These are phyloP conservation scores for Neurospora discreta DNA, from an alignment of 495 filamentous ascomycete species.

Conservation along the genomic window DNA sequence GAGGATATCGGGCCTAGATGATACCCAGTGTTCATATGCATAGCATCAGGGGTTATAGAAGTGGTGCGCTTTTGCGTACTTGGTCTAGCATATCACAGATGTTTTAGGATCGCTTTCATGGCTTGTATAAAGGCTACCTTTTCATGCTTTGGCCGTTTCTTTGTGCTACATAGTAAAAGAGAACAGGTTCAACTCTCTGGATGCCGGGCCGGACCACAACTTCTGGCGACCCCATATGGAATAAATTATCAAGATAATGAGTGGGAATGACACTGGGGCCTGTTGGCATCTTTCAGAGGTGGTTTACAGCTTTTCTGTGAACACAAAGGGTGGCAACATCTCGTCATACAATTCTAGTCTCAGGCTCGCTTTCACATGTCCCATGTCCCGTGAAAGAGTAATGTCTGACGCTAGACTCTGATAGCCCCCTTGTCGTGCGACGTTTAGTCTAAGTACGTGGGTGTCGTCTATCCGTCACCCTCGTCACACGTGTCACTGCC, in stretches of 20 bases:
- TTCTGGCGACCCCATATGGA: background rate
- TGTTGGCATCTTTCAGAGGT: background rate
- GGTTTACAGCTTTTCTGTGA: background rate
- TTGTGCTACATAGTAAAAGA: background rate
- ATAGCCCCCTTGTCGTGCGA: background rate
- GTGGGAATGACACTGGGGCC: background rate
- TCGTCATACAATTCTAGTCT: background rate
- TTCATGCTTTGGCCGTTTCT: background rate
- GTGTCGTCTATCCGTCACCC: background rate
- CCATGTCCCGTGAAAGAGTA: background rate
- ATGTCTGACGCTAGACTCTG: background rate
- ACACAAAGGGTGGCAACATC: background rate
- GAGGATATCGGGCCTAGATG: background rate
- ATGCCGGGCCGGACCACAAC: background rate
- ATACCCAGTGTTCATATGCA: background rate
- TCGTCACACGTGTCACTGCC: background rate
- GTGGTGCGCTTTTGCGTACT: background rate
- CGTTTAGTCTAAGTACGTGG: background rate
- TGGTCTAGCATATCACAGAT: background rate
- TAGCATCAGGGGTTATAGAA: background rate
- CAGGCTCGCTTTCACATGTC: background rate
- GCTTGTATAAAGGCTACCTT: background rate
- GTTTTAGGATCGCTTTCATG: background rate
- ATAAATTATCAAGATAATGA: background rate
- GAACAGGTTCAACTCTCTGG: background rate